phyloP scores from a whole-genome alignment of 2,329 filamentous ascomycete genomes.

The Phialophora tarda region DNA sequence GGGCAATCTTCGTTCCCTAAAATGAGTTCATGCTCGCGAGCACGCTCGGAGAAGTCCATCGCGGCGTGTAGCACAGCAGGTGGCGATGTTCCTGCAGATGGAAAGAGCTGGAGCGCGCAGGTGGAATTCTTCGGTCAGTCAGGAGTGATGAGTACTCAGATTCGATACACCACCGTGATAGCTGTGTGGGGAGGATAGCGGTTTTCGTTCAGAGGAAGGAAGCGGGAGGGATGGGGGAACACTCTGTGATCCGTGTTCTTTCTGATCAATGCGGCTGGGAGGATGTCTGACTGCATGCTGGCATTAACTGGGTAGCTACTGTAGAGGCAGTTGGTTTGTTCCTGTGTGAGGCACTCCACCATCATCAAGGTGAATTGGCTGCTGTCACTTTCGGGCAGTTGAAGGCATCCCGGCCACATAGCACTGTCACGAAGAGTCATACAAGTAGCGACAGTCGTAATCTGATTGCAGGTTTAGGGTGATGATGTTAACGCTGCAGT shows the following conservation, averaged over 20 bases:
- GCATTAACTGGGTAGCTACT: not conserved
- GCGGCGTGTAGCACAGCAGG: too few relatives aligned
- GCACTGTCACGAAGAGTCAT: not conserved
- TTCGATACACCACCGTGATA: not conserved
- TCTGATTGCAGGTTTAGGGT: not conserved
- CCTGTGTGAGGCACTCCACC: not conserved
- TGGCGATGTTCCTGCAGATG: not conserved
- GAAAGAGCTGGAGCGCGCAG: not conserved
- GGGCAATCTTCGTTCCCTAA: not conserved
- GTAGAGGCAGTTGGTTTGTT: not conserved
- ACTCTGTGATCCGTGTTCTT: too few relatives aligned
- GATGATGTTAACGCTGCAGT: not conserved
- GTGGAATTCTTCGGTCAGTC: not conserved
- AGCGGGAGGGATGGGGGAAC: not conserved
- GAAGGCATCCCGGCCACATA: too few relatives aligned
- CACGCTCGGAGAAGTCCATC: not conserved
- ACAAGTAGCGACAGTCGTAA: not conserved
- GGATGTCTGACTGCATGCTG: not conserved
- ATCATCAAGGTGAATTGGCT: not conserved
- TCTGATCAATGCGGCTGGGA: not conserved
- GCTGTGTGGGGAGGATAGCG: not conserved
- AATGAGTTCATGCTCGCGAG: not conserved
- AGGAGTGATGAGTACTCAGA: not conserved
- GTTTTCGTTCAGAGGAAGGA: not conserved
- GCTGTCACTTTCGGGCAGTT: not conserved